Conservation (phyloP, 768 basidiomycete species). For the Tylopilus felleus region DNA sequence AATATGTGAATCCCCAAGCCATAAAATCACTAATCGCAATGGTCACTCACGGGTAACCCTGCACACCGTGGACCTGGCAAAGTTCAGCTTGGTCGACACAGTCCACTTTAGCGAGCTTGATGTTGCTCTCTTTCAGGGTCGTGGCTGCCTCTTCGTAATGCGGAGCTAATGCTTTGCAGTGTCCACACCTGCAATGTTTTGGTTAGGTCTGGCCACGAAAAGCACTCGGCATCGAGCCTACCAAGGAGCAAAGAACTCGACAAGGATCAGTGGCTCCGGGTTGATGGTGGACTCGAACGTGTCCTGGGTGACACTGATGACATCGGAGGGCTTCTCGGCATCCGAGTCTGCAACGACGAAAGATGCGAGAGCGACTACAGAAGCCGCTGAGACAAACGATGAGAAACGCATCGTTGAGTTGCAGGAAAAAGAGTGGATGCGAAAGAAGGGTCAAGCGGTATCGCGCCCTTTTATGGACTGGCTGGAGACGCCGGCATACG, state of each 20-base stretch:
- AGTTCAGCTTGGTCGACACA: constrained; percentile 93
- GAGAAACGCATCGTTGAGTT: constrained; percentile 61
- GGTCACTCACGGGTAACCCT: constrained; percentile 85
- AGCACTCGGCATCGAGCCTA: constrained; percentile 25
- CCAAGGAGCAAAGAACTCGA: constrained; percentile 96
- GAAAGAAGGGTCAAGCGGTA: not conserved
- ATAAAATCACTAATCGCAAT: not conserved
- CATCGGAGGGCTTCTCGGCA: constrained; percentile 58
- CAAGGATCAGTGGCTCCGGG: constrained; percentile 71
- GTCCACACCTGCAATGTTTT: constrained; percentile 68
- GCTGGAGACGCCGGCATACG: constrained; percentile 23
- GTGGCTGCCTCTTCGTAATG: constrained; percentile 95
- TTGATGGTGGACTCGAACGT: constrained; percentile 67
- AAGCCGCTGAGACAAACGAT: constrained; percentile 44
- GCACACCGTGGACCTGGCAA: constrained; percentile 82
- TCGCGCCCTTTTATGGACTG: constrained; percentile 21
- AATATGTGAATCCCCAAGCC: not conserved
- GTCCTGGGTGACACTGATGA: constrained; percentile 66
- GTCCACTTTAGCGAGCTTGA: constrained; percentile 95
- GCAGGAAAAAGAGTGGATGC: constrained; percentile 17
- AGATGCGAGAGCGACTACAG: constrained; percentile 53
- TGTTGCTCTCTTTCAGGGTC: constrained; percentile 80
- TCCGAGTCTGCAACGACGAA: constrained; percentile 46
- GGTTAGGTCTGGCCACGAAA: not conserved
- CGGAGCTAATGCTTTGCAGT: constrained; percentile 93